Conservation (phyloP, 192 early-diverging fungal genomes). For the Coemansia sp. region DNA sequence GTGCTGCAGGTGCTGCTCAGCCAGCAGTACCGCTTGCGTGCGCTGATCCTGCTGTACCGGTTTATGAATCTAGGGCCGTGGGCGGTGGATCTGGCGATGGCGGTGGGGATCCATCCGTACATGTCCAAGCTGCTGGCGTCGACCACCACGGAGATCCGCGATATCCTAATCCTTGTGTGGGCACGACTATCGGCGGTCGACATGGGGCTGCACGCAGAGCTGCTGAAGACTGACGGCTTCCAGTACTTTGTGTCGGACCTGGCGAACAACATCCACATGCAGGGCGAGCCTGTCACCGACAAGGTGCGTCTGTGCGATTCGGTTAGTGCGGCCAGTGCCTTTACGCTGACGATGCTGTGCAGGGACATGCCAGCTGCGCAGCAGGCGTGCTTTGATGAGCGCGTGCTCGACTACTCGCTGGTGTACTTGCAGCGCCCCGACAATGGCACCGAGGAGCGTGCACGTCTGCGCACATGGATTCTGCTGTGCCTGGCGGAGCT, state of each 20-base stretch:
- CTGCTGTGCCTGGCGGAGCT: slow-evolving; percentile 83
- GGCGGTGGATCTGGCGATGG: slow-evolving; percentile 90
- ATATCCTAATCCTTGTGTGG: slow-evolving; percentile 97
- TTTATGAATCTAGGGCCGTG: slow-evolving; percentile 92
- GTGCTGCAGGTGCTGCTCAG: slow-evolving; percentile 94
- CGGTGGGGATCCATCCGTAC: slow-evolving; percentile 96
- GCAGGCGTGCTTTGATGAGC: slow-evolving; percentile 68
- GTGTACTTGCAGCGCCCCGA: slow-evolving; percentile 53
- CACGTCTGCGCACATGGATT: slow-evolving; percentile 79
- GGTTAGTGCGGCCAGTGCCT: slow-evolving; percentile 67
- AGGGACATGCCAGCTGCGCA: slow-evolving; percentile 80
- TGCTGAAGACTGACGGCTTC: slow-evolving; percentile 89
- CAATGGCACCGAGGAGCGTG: slow-evolving; percentile 49
- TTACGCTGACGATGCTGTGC: slow-evolving; percentile 93
- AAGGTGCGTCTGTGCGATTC: slow-evolving; percentile 50
- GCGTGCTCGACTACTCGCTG: slow-evolving; percentile 53
- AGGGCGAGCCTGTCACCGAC: slow-evolving; percentile 48
- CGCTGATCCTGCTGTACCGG: slow-evolving; percentile 85
- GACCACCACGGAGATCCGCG: slow-evolving; percentile 89
- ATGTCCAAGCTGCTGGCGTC: slow-evolving; percentile 92
- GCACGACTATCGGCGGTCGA: slow-evolving; percentile 94
- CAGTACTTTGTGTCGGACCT: slow-evolving; percentile 92
- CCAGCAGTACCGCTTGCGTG: slow-evolving; percentile 91
- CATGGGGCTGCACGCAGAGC: slow-evolving; percentile 80
- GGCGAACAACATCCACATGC: slow-evolving; percentile 65